Conservation (phyloP, 2,329 filamentous ascomycete genomes). For the Calonectria pseudoturangicola region DNA sequence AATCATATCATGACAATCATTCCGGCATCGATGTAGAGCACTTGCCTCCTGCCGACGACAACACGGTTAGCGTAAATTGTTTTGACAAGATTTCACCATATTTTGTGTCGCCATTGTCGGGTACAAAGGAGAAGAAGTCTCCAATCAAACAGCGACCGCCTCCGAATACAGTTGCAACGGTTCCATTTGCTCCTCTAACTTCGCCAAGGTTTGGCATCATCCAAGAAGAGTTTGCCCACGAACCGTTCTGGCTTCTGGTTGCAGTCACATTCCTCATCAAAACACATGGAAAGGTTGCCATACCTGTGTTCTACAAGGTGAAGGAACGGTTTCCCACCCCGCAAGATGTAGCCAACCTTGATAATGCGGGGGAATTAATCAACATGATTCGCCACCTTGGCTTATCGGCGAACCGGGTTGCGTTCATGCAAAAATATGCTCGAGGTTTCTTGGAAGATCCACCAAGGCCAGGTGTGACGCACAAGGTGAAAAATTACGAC, state of each 20-base stretch:
- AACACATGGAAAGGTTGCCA: constrained; percentile 83
- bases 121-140: constrained; percentile 41
- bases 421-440: constrained; percentile 82
- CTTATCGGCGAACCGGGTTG: constrained; percentile 80
- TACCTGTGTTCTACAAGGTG: constrained; percentile 83
- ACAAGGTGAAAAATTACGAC: constrained; percentile 70
- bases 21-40: constrained; percentile 15
- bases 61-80: constrained; percentile 32
- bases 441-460: constrained; percentile 79
- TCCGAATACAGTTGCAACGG: constrained; percentile 69
- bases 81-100: constrained; percentile 57
- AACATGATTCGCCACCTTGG: constrained; percentile 82
- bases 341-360: constrained; percentile 74
- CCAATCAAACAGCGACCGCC: constrained; percentile 58
- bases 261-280: constrained; percentile 91
- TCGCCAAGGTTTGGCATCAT: constrained; percentile 83
- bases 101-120: constrained; percentile 50
- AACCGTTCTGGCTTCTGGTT: constrained; percentile 88
- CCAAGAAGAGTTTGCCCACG: constrained; percentile 84
- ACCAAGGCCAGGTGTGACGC: constrained; percentile 75
- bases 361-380: constrained; percentile 70
- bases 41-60: constrained; percentile 24
- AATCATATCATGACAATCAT: constrained; percentile 2
- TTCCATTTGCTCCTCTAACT: constrained; percentile 81
- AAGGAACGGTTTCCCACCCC: constrained; percentile 82